Percentiles rank a stretch among this genome's conserved stretches.
These are phyloP conservation scores for Sporothrix luriei DNA, from an alignment of 2,329 filamentous ascomycete genomes.

Conservation along the genomic window DNA sequence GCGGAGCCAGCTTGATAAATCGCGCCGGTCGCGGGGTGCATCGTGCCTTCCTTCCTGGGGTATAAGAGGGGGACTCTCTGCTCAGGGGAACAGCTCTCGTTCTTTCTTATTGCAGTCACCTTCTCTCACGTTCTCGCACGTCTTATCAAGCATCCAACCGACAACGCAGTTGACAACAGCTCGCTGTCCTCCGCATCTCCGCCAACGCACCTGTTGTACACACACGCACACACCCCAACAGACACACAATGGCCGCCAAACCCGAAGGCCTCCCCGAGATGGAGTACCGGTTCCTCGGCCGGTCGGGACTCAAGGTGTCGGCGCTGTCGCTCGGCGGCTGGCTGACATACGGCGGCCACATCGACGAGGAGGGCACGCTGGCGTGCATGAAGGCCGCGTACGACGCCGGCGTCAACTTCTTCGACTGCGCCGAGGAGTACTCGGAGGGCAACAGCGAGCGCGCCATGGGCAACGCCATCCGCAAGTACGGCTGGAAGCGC, in stretches of 20 bases:
- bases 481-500: constrained; percentile 62
- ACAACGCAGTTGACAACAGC: neutral
- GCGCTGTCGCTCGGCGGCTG: constrained; percentile 56
- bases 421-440: constrained; percentile 63
- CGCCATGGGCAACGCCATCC: constrained; percentile 64
- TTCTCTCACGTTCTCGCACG: neutral
- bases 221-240: neutral
- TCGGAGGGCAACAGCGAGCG: constrained; percentile 64
- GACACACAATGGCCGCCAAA: constrained; percentile 20
- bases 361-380: constrained; percentile 39
- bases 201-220: too few relatives aligned
- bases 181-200: too few relatives aligned
- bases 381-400: constrained; percentile 63
- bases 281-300: constrained; percentile 32
- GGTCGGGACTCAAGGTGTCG: constrained; percentile 35
- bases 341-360: constrained; percentile 48
- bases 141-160: neutral
- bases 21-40: neutral
- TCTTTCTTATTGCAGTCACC: neutral
- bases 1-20: constrained; percentile 2
- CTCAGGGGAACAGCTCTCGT: neutral
- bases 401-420: constrained; percentile 64
- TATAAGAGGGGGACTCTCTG: neutral
- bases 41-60: constrained; percentile 13
- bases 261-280: constrained; percentile 31